Evolutionary conservation across 305 asterid genomes (phyloP), one percentile per base, ranked within the genome.

Genomic region (Rubia tinctorum): DNA sequence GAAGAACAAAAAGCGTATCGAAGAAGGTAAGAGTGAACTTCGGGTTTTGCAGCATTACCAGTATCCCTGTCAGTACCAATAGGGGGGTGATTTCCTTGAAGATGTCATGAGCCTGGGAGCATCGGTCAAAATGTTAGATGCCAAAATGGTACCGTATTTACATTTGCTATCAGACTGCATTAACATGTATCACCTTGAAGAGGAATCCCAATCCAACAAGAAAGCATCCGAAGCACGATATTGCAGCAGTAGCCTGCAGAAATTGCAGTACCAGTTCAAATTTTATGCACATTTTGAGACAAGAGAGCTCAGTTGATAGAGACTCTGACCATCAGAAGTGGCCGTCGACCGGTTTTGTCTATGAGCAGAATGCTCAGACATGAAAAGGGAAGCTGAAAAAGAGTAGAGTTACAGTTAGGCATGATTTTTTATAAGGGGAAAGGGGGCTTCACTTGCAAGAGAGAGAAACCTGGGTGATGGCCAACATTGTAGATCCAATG

Each of bases 181-280:
- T 30, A 73, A 70, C 73, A 47, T 49, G 73, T 85, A n/a, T 27
- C 49, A 77, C 99, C 99, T 92, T 90, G 65, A 94, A 83, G 55
- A 90, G 78, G 85, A 78, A 95, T 13, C 95, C 89, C 7, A 85
- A 63, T 76, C 97, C 98, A 1, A 84, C 81, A 17, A 88, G 76
- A 25, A 89, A 78, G 84, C 99, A 86, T 40, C 97, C 98, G 62
- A 86, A 72, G 88, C 93, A 89, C 59, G 97, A 92, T 73, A 97
- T 97, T 2, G 81, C 80, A 4, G 82, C 92, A 49, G 97, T 89
- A 49, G 81, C 85, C 98, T 95, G 83, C 77, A 87, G 74, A 71
- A 75, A 66, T 45, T 55, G 39, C 43, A 73, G 23, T 64, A 51
- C 62, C 14, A 61, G 73, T 20, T 20, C 47, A 63, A 34, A 15